Conservation (phyloP, 2,329 filamentous ascomycete species). For the Pezicula rhizophila region DNA sequence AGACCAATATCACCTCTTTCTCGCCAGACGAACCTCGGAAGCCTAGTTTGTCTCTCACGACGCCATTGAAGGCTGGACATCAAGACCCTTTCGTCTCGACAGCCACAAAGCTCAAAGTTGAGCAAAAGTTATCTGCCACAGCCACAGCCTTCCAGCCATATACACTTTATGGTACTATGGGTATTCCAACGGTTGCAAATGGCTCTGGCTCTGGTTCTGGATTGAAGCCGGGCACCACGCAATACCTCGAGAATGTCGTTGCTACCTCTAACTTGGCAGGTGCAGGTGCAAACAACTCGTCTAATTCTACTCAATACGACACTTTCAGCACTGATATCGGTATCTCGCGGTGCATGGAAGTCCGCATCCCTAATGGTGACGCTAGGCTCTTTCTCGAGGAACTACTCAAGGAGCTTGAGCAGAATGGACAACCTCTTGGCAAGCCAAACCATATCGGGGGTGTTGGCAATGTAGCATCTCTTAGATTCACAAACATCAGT, state of each 20-base stretch:
- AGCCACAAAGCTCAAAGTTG: conserved; percentile 25
- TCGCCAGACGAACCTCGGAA: conserved; percentile 48
- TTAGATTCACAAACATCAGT: conserved; percentile 17
- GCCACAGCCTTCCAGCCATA: conserved; percentile 56
- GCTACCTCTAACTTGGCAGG: neutral
- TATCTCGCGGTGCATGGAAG: conserved; percentile 21
- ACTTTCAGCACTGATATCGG: conserved; percentile 24
- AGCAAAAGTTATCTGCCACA: conserved; percentile 55
- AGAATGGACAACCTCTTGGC: conserved; percentile 8
- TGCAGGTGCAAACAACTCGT: neutral
- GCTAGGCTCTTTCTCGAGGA: conserved; percentile 11
- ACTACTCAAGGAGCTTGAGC: conserved; percentile 13
- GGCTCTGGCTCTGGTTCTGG: conserved; percentile 2
- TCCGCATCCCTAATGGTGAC: conserved; percentile 17
- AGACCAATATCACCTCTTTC: conserved; percentile 57
- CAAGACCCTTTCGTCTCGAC: conserved; percentile 45
- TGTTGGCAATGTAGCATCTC: conserved; percentile 12
- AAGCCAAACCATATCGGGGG: conserved; percentile 6
- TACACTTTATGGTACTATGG: conserved; percentile 4
- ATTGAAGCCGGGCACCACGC: conserved; percentile 3
- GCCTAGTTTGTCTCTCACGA: conserved; percentile 14
- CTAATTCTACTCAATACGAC: conserved; percentile 8
- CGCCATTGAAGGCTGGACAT: conserved; percentile 10
- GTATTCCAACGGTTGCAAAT: conserved; percentile 3
- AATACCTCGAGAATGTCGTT: conserved; percentile 4